These are phyloP conservation scores for Populus simonii DNA, from an alignment of 345 rosid species.

Conservation along the genomic window DNA sequence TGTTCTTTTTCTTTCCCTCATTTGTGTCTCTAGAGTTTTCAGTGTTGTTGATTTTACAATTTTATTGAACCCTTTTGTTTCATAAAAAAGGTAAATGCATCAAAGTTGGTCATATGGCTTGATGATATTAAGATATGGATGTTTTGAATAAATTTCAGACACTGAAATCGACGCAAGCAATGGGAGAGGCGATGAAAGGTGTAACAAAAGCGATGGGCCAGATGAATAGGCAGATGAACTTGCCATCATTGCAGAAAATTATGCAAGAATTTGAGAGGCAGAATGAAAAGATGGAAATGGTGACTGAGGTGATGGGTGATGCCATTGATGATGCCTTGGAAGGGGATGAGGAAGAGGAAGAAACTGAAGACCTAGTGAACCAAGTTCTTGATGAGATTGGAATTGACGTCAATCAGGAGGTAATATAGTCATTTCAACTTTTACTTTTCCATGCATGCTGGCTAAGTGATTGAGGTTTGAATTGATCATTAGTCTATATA, in stretches of 20 bases:
- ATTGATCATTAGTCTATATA: background rate
- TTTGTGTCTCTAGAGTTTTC: background rate
- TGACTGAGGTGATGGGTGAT: slow-evolving; percentile 82
- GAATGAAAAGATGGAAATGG: slow-evolving; percentile 93
- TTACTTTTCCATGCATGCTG: background rate
- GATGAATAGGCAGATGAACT: slow-evolving; percentile 91
- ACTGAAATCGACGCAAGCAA: slow-evolving; percentile 83
- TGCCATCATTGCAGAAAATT: slow-evolving; percentile 78
- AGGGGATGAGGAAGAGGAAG: slow-evolving; percentile 94
- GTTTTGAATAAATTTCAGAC: slow-evolving; percentile 38
- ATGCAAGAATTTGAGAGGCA: slow-evolving; percentile 91
- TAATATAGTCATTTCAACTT: slow-evolving; percentile 15
- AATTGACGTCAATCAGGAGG: slow-evolving; percentile 84
- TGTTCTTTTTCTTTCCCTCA: background rate
- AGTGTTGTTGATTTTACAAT: background rate
- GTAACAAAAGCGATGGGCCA: slow-evolving; percentile 94
- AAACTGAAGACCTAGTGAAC: slow-evolving; percentile 81
- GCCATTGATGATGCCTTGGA: slow-evolving; percentile 87
- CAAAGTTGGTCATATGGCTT: background rate
- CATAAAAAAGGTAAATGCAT: background rate
- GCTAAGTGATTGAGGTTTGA: background rate
- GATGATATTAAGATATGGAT: background rate
- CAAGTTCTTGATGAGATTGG: slow-evolving; percentile 95
- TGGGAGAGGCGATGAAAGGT: slow-evolving; percentile 99
- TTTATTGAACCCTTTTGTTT: background rate